Percentiles rank a stretch among this genome's conserved stretches.
phyloP scores from a whole-genome alignment of 192 early-diverging fungal genomes.

The Umbelopsis sp. region DNA sequence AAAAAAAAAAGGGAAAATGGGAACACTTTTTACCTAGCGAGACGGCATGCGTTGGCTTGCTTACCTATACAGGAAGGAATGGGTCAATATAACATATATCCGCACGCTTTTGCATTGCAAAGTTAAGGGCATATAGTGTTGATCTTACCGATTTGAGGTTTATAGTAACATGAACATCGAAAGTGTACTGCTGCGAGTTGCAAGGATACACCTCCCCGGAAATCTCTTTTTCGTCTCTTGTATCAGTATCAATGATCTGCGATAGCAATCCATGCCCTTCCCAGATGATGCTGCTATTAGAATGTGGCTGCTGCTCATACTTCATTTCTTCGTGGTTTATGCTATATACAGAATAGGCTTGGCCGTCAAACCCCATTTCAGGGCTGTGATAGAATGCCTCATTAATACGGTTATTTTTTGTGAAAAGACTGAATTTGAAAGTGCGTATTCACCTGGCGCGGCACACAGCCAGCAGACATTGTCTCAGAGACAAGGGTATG shows the following conservation, averaged over 20 bases:
- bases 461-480: constrained; percentile 1
- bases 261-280: constrained; percentile 20
- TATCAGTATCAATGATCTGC: neutral
- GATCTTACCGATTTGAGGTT: constrained; percentile 17
- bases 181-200: neutral
- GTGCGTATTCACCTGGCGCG: neutral
- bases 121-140: neutral
- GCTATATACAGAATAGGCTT: constrained; percentile 22
- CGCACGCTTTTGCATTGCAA: neutral
- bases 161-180: neutral
- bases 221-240: neutral
- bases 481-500: neutral
- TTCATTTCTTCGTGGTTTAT: constrained; percentile 3
- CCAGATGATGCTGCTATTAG: constrained; percentile 22
- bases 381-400: neutral
- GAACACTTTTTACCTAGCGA: too few species aligned
- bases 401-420: neutral
- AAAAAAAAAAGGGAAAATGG: too few species aligned
- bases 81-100: neutral
- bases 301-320: neutral
- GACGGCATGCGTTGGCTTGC: too few species aligned
- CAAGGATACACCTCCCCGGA: constrained; percentile 2
- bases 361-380: neutral
- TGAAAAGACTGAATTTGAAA: neutral
- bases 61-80: too few species aligned